Base-by-base conservation (phyloP, 163 green algal species). In the Scenedesmus sp. region DNA sequence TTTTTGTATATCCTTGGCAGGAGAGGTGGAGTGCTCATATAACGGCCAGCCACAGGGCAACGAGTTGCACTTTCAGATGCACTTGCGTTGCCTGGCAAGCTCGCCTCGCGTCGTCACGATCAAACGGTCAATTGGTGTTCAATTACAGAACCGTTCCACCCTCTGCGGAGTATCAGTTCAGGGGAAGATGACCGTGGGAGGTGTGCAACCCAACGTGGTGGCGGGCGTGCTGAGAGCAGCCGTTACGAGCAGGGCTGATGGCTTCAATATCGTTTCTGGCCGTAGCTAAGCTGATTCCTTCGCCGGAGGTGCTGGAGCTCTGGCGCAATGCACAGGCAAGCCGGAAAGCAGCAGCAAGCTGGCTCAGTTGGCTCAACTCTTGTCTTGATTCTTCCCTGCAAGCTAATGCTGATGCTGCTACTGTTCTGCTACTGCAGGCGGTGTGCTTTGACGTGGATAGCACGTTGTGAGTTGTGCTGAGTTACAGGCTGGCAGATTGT, bases 371-470 rank as follows among this genome's bases (percentile, higher is more conserved):
- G 13, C 22, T 20, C n/a, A 20, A 33, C 37, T 2, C 26, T 18
- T 76, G 65, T 37, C 30, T 40, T 26, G 65, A 40, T 40, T 76
- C 61, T 40, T 40, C 7, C 20, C 65, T 37, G 5, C 24, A 40
- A 37, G 65, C 65, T 40, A 30, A 22, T 76, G 68, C 43, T 37
- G 33, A 44, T 18, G n/a, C 24, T 40, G 10, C 43, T 13, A 35
- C 42, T 68, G 40, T 49, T 35, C 0, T 76, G 26, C 0, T 37
- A 30, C 24, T 53, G 70, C 96, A 99, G 92, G 97, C 96, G 0
- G 96, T 99, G 9, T 98, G 96, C 85, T 99, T 99, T 90, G 98
- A 99, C 89, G 98, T 99, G 0, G 98, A 99, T 94, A 98, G 94
- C 94, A 99, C 98, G 1, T 97, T 99, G 96, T 98, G 89, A 96